These are phyloP conservation scores for Pseudozyma sp. DNA, from an alignment of 1,284 basidiomycete genomes.

Conservation along the genomic window DNA sequence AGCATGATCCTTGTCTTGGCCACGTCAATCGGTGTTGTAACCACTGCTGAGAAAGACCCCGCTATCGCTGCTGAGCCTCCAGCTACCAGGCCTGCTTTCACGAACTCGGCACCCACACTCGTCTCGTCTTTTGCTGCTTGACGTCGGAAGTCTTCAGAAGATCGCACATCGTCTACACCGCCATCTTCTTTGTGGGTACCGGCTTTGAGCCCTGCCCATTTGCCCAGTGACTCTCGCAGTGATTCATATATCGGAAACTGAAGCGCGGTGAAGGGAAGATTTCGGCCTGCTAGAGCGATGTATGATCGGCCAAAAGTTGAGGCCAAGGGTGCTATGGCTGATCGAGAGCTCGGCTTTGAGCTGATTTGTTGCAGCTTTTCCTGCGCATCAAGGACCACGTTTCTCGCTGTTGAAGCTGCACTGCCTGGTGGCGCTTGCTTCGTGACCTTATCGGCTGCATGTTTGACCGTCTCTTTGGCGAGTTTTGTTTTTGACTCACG, in stretches of 20 bases:
- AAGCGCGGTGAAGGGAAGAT: conserved; percentile 63
- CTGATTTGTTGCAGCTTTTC: conserved; percentile 21
- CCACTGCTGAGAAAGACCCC: conserved; percentile 47
- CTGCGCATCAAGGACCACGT: conserved; percentile 32
- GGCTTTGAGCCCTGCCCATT: conserved; percentile 43
- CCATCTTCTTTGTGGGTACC: conserved; percentile 47
- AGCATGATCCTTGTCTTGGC: conserved; percentile 64
- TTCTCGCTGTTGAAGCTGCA: conserved; percentile 38
- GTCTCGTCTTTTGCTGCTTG: conserved; percentile 25
- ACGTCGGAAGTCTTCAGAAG: conserved; percentile 25
- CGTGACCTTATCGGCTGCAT: conserved; percentile 36
- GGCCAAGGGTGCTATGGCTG: conserved; percentile 19
- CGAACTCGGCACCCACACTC: conserved; percentile 31
- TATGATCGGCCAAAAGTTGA: conserved; percentile 51
- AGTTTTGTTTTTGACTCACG: conserved; percentile 17
- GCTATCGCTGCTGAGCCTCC: conserved; percentile 51
- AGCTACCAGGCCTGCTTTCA: conserved; percentile 51
- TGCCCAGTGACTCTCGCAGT: conserved; percentile 35
- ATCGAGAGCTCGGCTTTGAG: conserved; percentile 4
- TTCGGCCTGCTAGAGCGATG: conserved; percentile 57
- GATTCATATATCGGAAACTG: conserved; percentile 65
- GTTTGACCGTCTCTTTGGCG: conserved; percentile 27
- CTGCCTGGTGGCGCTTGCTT: conserved; percentile 39
- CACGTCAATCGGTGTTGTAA: conserved; percentile 59
- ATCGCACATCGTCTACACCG: conserved; percentile 43